Conservation (phyloP, 116 monocot genomes). For the Thalassia testudinum region DNA sequence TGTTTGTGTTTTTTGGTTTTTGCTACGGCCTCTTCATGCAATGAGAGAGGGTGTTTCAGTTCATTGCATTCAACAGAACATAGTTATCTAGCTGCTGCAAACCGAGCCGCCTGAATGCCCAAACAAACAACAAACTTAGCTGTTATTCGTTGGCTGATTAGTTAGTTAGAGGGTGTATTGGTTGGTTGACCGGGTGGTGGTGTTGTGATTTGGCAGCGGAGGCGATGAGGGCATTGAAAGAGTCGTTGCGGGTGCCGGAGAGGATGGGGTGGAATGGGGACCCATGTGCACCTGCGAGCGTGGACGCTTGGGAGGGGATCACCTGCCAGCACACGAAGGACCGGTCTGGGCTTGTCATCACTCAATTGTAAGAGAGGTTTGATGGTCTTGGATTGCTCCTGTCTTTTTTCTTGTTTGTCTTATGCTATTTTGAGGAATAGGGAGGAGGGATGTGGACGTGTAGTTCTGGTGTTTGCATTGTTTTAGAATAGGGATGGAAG, state of each 20-base stretch:
- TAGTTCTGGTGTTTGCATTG: too few relatives aligned
- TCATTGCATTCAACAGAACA: not conserved
- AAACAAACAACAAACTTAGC: too few relatives aligned
- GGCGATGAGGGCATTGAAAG: not conserved
- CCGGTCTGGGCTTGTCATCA: conserved; percentile 41
- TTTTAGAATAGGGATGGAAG: too few relatives aligned
- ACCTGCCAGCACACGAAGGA: conserved; percentile 20
- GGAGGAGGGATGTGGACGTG: too few relatives aligned
- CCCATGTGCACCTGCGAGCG: not conserved
- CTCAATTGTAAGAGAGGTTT: conserved; percentile 47
- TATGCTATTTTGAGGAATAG: not conserved
- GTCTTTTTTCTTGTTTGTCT: not conserved
- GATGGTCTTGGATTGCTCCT: not conserved
- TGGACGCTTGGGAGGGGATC: not conserved
- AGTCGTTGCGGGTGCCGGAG: not conserved
- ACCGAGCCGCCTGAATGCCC: not conserved
- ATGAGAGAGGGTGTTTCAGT: not conserved
- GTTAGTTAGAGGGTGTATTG: too few relatives aligned
- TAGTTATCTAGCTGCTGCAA: not conserved
- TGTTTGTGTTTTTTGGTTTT: too few relatives aligned
- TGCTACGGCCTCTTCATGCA: not conserved
- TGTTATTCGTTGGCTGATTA: too few relatives aligned
- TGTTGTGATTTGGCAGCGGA: too few relatives aligned
- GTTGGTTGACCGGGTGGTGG: too few relatives aligned
- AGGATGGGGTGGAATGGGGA: not conserved